These are phyloP conservation scores for Linaria vulgaris DNA, from an alignment of 257 asterid species.

Conservation along the genomic window DNA sequence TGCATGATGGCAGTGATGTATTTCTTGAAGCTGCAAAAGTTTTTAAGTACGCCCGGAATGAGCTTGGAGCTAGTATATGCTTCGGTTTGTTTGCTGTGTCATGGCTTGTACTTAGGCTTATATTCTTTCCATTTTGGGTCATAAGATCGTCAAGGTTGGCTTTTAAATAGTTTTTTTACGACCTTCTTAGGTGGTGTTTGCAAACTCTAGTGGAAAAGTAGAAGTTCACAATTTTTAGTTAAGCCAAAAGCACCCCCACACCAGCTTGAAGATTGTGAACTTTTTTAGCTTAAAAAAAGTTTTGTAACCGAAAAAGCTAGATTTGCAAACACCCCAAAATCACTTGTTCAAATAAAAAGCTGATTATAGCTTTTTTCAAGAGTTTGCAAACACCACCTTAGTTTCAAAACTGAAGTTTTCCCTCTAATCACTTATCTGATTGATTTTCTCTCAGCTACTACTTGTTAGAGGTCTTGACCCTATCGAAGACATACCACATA, in stretches of 20 bases:
- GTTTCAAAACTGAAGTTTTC: neutral
- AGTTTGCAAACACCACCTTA: no score
- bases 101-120: slow-evolving; percentile 81
- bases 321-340: no score
- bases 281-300: no score
- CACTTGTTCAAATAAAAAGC: no score
- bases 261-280: no score
- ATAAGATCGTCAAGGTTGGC: slow-evolving; percentile 68
- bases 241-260: no score
- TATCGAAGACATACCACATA: slow-evolving; percentile 37
- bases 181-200: neutral
- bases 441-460: slow-evolving; percentile 55
- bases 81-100: slow-evolving; percentile 85
- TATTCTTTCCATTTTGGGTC: slow-evolving; percentile 86
- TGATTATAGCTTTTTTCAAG: no score
- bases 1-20: slow-evolving; percentile 95
- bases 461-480: slow-evolving; percentile 42
- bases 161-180: slow-evolving; percentile 4
- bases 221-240: no score
- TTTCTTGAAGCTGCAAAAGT: slow-evolving; percentile 95
- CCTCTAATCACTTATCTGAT: slow-evolving; percentile 33
- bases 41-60: slow-evolving; percentile 80
- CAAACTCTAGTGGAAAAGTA: no score
- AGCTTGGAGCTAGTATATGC: slow-evolving; percentile 76
- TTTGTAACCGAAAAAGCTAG: no score